Percentiles rank a stretch among this genome's conserved stretches.
Evolutionary conservation across 2,329 filamentous ascomycete species (phyloP).

Genomic region (Apiospora phragmitis): DNA sequence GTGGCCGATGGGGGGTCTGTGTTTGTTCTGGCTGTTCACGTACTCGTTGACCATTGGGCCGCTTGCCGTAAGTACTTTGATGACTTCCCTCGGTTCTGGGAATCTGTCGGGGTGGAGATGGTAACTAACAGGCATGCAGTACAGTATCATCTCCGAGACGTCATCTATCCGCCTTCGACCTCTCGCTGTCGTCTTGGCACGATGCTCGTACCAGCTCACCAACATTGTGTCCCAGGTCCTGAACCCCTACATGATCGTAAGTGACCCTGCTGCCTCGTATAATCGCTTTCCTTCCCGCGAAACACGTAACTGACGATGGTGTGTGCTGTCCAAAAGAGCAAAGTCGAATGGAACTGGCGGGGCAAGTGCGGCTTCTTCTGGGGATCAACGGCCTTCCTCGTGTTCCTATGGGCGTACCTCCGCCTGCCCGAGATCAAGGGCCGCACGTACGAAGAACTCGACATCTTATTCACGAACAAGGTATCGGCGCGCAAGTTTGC

Average conservation of each 20-base stretch:
- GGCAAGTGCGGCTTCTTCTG: slow-evolving; percentile 47
- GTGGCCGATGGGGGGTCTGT: slow-evolving; percentile 41
- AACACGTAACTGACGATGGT: background rate
- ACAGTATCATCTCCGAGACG: slow-evolving; percentile 48
- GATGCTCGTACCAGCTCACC: slow-evolving; percentile 44
- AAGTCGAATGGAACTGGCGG: slow-evolving; percentile 39
- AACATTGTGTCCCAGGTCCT: slow-evolving; percentile 43
- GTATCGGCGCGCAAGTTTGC: slow-evolving; percentile 41
- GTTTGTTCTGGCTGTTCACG: slow-evolving; percentile 44
- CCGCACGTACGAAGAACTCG: slow-evolving; percentile 53
- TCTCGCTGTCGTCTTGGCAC: slow-evolving; percentile 46
- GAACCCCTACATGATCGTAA: slow-evolving; percentile 37
- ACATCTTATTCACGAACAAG: slow-evolving; percentile 49
- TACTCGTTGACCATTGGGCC: slow-evolving; percentile 51
- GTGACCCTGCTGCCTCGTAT: background rate
- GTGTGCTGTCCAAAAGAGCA: slow-evolving; percentile 24
- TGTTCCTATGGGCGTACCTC: slow-evolving; percentile 51
- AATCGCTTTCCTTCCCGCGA: too few species aligned
- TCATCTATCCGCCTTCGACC: slow-evolving; percentile 47
- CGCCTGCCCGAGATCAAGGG: slow-evolving; percentile 53
- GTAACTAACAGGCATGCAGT: slow-evolving; percentile 29
- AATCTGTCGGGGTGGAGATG: accelerated
- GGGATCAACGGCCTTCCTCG: slow-evolving; percentile 41
- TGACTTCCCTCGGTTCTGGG: background rate
- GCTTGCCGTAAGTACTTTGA: slow-evolving; percentile 37